Conservation (phyloP, 2,329 filamentous ascomycete species). For the Diaporthe aspalathi region DNA sequence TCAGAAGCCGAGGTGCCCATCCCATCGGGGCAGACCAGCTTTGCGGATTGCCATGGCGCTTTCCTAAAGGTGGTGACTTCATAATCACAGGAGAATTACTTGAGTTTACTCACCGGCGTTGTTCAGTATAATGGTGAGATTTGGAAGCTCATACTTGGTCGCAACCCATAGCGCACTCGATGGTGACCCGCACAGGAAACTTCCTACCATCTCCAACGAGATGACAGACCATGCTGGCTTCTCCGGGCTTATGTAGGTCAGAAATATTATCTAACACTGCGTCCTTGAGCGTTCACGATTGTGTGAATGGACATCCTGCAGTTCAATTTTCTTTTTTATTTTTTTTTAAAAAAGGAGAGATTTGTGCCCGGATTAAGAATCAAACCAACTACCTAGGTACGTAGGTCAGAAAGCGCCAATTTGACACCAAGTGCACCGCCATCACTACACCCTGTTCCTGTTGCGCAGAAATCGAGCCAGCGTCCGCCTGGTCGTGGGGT, state of each 20-base stretch:
- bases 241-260: conserved; percentile 49
- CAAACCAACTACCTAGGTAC: too few species aligned
- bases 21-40: conserved; percentile 69
- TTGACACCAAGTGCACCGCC: conserved; percentile 58
- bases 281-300: too few species aligned
- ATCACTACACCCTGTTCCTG: conserved; percentile 58
- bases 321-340: too few species aligned
- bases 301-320: too few species aligned
- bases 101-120: conserved; percentile 60
- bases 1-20: conserved; percentile 64
- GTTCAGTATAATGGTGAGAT: conserved; percentile 67
- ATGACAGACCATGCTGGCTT: conserved; percentile 63
- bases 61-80: neutral
- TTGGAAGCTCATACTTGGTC: conserved; percentile 63
- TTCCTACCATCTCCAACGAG: conserved; percentile 70
- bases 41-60: conserved; percentile 65
- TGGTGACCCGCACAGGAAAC: conserved; percentile 66
- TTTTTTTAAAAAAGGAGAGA: too few species aligned
- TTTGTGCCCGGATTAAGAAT: too few species aligned
- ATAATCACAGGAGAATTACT: neutral
- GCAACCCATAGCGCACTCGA: conserved; percentile 68
- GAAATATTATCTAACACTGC: too few species aligned
- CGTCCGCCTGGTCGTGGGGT: conserved; percentile 72
- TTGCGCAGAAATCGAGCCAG: conserved; percentile 57
- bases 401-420: conserved; percentile 43